Base-by-base conservation (phyloP, 2,329 filamentous ascomycete species). In the Apiospora sp. region DNA sequence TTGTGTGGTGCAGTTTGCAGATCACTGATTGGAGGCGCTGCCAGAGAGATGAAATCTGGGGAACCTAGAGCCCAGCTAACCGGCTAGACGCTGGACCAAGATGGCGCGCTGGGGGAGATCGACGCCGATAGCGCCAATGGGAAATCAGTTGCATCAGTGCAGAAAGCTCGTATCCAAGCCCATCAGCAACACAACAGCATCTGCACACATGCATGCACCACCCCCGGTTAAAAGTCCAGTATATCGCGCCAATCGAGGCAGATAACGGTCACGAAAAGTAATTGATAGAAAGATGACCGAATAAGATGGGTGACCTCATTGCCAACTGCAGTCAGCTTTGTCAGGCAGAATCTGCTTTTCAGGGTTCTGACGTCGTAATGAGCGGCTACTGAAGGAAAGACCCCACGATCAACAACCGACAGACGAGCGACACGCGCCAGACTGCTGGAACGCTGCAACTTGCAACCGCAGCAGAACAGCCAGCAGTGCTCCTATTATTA, bases 41-140 rank as follows among this genome's bases (percentile, higher is more conserved):
- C 37, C 37, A 41, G 37, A 58, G 51, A 24, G 51, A 41, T 64
- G 58, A 64, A 64, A 64, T 64, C 58, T 64, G 58, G 58, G 58
- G 58, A 64, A 64, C 19, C 58, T 64, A 64, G 58, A 41, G 58
- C 10, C 10, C 34, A 41, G 58, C 58, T 64, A 41, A 30, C 58
- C 10, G 34, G 58, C 58, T 64, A 61, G 34, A 41, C 37, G 58
- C 58, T 61, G 58, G 58, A 41, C 34, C 19, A 41, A n/a, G 58
- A 61, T 61, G 58, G 30, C 34, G 16, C 13, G 34, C 30, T 64
- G 58, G 34, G 58, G 34, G 34, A 64, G 58, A 64, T 64, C 34
- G 58, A 41, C 58, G 14, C 3, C 22, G 58, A 41, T 37, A n/a
- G 58, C 58, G 58, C 54, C 54, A 61, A 61, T 61, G 19, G 54